These are phyloP conservation scores for Cladosporium sp. DNA, from an alignment of 2,329 filamentous ascomycete genomes.

Conservation along the genomic window DNA sequence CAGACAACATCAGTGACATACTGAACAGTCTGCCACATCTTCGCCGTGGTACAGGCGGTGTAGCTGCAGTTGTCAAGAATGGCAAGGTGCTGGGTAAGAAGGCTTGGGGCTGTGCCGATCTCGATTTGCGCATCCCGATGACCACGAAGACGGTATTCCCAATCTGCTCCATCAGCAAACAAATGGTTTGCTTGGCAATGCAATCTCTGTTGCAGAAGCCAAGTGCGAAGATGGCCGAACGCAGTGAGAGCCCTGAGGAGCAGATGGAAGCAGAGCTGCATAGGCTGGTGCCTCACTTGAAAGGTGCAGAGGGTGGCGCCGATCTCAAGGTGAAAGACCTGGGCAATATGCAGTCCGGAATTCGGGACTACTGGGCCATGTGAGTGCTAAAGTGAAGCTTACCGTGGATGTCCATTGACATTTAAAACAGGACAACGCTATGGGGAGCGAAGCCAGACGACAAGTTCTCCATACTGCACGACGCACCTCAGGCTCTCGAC, in stretches of 20 bases:
- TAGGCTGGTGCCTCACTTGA: conserved; percentile 36
- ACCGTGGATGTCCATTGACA: background rate
- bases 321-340: conserved; percentile 42
- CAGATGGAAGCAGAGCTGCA: conserved; percentile 32
- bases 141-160: conserved; percentile 41
- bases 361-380: conserved; percentile 15
- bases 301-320: conserved; percentile 11
- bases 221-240: conserved; percentile 30
- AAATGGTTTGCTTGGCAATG: conserved; percentile 44
- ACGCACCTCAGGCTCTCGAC: conserved; percentile 32
- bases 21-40: conserved; percentile 20
- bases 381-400: background rate
- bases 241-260: conserved; percentile 21
- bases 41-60: conserved; percentile 44
- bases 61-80: conserved; percentile 45
- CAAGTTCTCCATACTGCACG: conserved; percentile 40
- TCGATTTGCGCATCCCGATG: conserved; percentile 42
- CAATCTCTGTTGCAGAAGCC: conserved; percentile 40
- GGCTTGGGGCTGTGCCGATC: conserved; percentile 47
- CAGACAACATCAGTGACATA: conserved; percentile 15
- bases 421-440: conserved; percentile 35
- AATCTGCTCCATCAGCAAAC: conserved; percentile 52
- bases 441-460: conserved; percentile 46
- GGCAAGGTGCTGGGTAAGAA: conserved; percentile 43
- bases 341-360: conserved; percentile 35